A percentile compares a stretch with the other conserved stretches of the same genome.
Conservation (phyloP, 2,329 filamentous ascomycete species). For the Aspergillus hortae region DNA sequence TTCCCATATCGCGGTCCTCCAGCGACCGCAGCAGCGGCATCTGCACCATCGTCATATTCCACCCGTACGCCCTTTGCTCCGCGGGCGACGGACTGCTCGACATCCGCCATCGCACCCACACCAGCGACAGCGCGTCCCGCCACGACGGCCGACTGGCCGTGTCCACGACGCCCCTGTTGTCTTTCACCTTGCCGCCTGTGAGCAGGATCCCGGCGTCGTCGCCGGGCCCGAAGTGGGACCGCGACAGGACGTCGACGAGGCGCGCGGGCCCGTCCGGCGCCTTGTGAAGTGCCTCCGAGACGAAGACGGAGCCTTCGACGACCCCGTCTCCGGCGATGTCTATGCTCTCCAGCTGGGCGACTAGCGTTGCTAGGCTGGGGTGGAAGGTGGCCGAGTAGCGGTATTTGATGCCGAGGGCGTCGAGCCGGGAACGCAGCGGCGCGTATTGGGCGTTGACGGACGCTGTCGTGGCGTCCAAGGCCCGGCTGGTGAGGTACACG, state of each 20-base stretch:
- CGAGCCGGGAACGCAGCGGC: background rate
- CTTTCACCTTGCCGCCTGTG: constrained; percentile 22
- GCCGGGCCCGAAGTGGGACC: background rate
- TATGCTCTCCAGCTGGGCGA: background rate
- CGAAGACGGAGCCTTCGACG: background rate
- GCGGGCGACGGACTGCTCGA: constrained; percentile 19
- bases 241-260: background rate
- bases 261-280: constrained; percentile 8
- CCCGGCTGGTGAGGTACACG: background rate
- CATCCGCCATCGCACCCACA: constrained; percentile 21
- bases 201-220: background rate
- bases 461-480: no score
- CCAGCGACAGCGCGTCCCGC: constrained; percentile 39
- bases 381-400: background rate
- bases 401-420: background rate
- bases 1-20: constrained; percentile 23
- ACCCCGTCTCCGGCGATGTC: background rate
- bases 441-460: background rate
- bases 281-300: constrained; percentile 10
- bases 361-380: background rate
- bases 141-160: constrained; percentile 41
- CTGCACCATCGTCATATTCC: constrained; percentile 30
- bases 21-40: constrained; percentile 19
- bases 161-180: constrained; percentile 33
- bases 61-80: constrained; percentile 33